A percentile compares a stretch with the other conserved stretches of the same genome.
These are phyloP conservation scores for Begonia peltatifolia DNA, from an alignment of 306 rosid species.

Conservation along the genomic window DNA sequence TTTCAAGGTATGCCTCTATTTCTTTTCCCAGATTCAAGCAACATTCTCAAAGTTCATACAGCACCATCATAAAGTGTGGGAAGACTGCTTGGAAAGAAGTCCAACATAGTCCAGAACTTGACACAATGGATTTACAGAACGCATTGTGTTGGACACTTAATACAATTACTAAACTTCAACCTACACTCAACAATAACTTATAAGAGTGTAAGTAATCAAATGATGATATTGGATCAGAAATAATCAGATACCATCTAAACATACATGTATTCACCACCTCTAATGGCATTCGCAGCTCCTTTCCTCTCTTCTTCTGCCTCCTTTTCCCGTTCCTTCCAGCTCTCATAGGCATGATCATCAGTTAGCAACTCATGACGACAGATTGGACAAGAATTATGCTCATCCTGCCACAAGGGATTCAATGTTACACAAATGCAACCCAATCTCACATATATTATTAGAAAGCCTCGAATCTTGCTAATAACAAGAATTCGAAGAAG, in stretches of 20 bases:
- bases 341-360: slow-evolving; percentile 78
- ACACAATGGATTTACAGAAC: too few relatives aligned
- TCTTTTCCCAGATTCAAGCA: too few relatives aligned
- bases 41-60: too few relatives aligned
- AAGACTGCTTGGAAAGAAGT: too few relatives aligned
- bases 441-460: slow-evolving; percentile 37
- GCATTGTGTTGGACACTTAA: too few relatives aligned
- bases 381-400: slow-evolving; percentile 77
- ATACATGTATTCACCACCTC: slow-evolving; percentile 96
- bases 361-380: slow-evolving; percentile 84
- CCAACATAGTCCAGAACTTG: too few relatives aligned
- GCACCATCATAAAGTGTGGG: too few relatives aligned
- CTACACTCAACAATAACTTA: too few relatives aligned
- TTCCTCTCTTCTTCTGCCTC: slow-evolving; percentile 94
- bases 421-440: slow-evolving; percentile 78
- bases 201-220: too few relatives aligned
- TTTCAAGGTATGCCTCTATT: too few relatives aligned
- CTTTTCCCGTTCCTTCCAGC: slow-evolving; percentile 88
- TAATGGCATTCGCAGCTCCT: slow-evolving; percentile 84
- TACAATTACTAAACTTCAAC: too few relatives aligned
- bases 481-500: slow-evolving; percentile 1
- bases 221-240: too few relatives aligned
- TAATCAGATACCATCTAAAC: slow-evolving; percentile 26
- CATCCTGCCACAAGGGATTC: slow-evolving; percentile 65
- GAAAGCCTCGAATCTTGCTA: not conserved